Percentiles rank a stretch among this genome's conserved stretches.
These are phyloP conservation scores for Neopestalotiopsis sp. DNA, from an alignment of 2,329 filamentous ascomycete species.

Conservation along the genomic window DNA sequence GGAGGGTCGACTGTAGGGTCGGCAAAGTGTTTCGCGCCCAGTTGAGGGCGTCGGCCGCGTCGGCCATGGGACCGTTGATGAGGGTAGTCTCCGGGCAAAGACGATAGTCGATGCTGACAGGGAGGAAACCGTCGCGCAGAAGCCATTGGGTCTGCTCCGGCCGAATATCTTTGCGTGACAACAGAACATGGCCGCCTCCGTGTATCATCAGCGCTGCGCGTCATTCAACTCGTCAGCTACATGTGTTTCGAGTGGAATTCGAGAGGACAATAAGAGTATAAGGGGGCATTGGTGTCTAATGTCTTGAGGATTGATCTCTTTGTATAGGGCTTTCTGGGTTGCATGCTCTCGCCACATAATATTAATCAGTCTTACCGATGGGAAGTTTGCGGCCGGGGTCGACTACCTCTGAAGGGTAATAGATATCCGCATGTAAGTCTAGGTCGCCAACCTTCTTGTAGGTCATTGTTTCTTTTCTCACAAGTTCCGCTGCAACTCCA, in stretches of 20 bases:
- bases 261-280: no score
- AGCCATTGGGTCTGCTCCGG: conserved; percentile 43
- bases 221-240: no score
- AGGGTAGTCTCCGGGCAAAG: conserved; percentile 54
- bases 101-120: conserved; percentile 54
- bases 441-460: conserved; percentile 26
- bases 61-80: conserved; percentile 49
- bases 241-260: no score
- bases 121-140: conserved; percentile 46
- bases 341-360: no score
- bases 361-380: no score
- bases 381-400: no score
- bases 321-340: no score
- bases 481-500: conserved; percentile 21
- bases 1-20: not conserved
- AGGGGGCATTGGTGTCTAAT: no score
- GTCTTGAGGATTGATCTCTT: no score
- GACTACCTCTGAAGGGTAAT: conserved; percentile 37
- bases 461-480: conserved; percentile 23
- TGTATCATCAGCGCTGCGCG: conserved; percentile 45
- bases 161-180: conserved; percentile 43
- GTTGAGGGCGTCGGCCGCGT: conserved; percentile 46
- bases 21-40: conserved; percentile 40
- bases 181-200: conserved; percentile 47
- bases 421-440: conserved; percentile 36